Evolutionary conservation across 805 yeast genomes (phyloP), one percentile per base, ranked within the genome.

Genomic region (Clavispora carvajalis): DNA sequence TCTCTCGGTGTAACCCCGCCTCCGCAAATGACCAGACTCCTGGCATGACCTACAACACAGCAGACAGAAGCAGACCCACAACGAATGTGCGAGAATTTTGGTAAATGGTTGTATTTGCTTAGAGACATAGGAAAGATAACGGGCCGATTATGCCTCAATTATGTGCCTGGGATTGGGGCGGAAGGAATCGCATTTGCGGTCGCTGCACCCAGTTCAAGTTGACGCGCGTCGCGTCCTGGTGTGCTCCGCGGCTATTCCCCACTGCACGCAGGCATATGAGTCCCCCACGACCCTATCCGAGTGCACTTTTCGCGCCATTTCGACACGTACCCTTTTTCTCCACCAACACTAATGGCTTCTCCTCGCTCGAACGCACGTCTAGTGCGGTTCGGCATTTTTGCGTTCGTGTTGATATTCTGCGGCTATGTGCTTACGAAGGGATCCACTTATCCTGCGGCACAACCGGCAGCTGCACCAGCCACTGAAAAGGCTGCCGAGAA

Each of bases 361-460:
- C 44, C 74, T 17, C 64, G 76, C 54, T 62, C 75, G 19, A 71
- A 71, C 50, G 74, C 77, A 45, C 64, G 79, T 43, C 51, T 73
- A 42, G 57, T 72, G 21, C 59, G 79, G 48, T 73, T 73, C 46
- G 76, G 67, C 22, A 62, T 73, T 37, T 72, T 73, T 49, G 76
- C 76, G 24, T 51, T 63, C 5, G 67, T 70, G 31, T 58, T 73
- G 48, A 58, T 73, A 31, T 57, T 70, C 31, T 72, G 76, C 49
- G 77, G 76, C 10, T 73, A 60, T 51, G 69, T 73, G 33, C 62
- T 73, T 31, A 63, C 77, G 13, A 65, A 65, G 47, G 77, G 77
- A n/a, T 63, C 74, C 5, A 56, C 68, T 59, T 47, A 60, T 63
- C 34, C 52, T n/a, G 34, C 42, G 13, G 34, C 35, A 21, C 30